These are phyloP conservation scores for Lophiostoma macrostomum DNA, from an alignment of 495 filamentous ascomycete species.

Conservation along the genomic window DNA sequence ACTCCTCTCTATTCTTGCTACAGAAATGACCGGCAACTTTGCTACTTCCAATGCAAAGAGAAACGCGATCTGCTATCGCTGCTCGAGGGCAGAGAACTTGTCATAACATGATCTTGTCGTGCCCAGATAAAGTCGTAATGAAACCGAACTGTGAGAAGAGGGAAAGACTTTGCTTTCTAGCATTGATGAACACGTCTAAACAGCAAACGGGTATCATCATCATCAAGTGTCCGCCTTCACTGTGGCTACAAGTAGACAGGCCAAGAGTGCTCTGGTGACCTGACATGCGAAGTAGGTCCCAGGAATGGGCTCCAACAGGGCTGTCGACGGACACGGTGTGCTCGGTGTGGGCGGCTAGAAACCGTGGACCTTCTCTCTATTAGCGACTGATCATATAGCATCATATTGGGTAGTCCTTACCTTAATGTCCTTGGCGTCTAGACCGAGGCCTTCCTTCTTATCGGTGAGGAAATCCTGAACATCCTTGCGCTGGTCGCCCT, in stretches of 20 bases:
- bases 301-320: not conserved
- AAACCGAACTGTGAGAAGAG: slow-evolving; percentile 2
- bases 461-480: slow-evolving; percentile 95
- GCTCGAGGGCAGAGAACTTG: not conserved
- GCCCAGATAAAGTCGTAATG: slow-evolving; percentile 2
- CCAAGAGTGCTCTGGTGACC: not conserved
- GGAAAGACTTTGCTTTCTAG: slow-evolving; percentile 4
- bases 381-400: slow-evolving; percentile 5
- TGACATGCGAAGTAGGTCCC: not conserved
- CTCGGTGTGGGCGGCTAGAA: slow-evolving; percentile 54
- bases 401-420: slow-evolving; percentile 43
- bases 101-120: not conserved
- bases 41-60: not conserved
- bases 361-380: slow-evolving; percentile 80
- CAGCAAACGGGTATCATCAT: slow-evolving; percentile 20
- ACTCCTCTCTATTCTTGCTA: slow-evolving; percentile 1
- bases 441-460: slow-evolving; percentile 86
- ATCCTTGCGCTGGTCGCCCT: slow-evolving; percentile 98
- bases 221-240: slow-evolving; percentile 1
- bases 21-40: slow-evolving; percentile 7
- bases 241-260: not conserved
- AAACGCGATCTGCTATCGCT: not conserved
- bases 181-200: slow-evolving; percentile 1
- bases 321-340: slow-evolving; percentile 32
- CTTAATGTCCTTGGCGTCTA: slow-evolving; percentile 97